phyloP scores from a whole-genome alignment of 345 rosid species.

The Trapa bicornis region DNA sequence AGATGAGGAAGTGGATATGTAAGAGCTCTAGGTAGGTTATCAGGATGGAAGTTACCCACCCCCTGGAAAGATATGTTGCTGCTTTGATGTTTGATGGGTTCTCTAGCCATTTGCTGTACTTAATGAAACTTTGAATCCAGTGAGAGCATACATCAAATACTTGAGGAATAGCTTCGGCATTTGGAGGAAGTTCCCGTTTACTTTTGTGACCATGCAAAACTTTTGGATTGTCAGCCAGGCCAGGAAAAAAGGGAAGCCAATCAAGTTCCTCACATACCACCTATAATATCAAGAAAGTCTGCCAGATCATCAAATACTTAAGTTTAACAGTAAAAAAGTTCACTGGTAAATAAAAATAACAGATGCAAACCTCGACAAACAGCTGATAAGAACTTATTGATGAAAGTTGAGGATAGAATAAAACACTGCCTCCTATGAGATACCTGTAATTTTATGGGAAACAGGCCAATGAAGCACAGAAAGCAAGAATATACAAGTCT shows the following conservation, averaged over 20 bases:
- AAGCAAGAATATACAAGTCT: constrained; percentile 7
- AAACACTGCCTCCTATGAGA: constrained; percentile 85
- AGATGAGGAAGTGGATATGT: background rate
- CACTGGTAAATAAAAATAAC: constrained; percentile 10
- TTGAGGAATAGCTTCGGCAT: constrained; percentile 62
- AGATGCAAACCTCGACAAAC: constrained; percentile 77
- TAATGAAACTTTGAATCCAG: constrained; percentile 91
- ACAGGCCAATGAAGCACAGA: constrained; percentile 8
- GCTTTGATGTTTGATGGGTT: constrained; percentile 81
- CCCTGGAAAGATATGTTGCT: constrained; percentile 68
- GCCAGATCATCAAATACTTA: constrained; percentile 7
- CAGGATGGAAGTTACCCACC: constrained; percentile 32
- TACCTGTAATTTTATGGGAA: constrained; percentile 40
- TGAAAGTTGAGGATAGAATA: constrained; percentile 88
- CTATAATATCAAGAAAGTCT: constrained; percentile 24
- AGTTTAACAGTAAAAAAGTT: constrained; percentile 2
- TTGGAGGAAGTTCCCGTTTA: constrained; percentile 49
- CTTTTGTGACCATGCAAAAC: constrained; percentile 46
- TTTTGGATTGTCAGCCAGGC: constrained; percentile 20
- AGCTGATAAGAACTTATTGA: constrained; percentile 90
- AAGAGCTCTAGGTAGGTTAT: background rate
- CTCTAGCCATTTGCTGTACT: constrained; percentile 92
- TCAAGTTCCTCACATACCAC: constrained; percentile 95
- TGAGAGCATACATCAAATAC: constrained; percentile 70
- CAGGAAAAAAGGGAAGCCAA: constrained; percentile 81